These are phyloP conservation scores for Lipomyces kockii DNA, from an alignment of 805 yeast species.

Conservation along the genomic window DNA sequence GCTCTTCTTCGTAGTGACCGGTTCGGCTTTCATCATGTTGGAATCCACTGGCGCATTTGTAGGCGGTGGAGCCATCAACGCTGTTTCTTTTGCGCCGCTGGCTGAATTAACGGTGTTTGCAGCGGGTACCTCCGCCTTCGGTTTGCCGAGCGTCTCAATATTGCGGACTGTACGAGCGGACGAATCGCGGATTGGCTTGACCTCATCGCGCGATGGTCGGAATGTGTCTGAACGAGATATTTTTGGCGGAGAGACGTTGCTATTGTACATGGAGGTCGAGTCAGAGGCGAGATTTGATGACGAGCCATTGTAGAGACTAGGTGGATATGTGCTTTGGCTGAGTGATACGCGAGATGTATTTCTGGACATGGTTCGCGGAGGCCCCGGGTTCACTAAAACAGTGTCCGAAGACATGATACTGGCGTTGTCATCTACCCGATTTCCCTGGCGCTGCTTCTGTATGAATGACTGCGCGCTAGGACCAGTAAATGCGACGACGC, in stretches of 20 bases:
- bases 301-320: slow-evolving; percentile 11
- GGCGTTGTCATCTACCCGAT: slow-evolving; percentile 14
- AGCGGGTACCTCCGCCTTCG: slow-evolving; percentile 1
- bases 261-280: slow-evolving; percentile 4
- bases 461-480: slow-evolving; percentile 15
- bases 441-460: slow-evolving; percentile 23
- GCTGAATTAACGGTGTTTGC: slow-evolving; percentile 30
- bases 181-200: slow-evolving; percentile 2
- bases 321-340: background rate
- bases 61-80: slow-evolving; percentile 32
- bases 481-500: slow-evolving; percentile 29
- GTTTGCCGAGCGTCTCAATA: slow-evolving; percentile 27
- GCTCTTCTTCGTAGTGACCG: slow-evolving; percentile 19
- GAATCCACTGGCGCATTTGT: slow-evolving; percentile 13
- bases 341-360: slow-evolving; percentile 17
- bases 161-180: slow-evolving; percentile 20
- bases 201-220: slow-evolving; percentile 13
- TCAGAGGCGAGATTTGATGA: slow-evolving; percentile 16
- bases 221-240: slow-evolving; percentile 4
- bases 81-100: slow-evolving; percentile 31
- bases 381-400: slow-evolving; percentile 3
- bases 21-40: slow-evolving; percentile 11
- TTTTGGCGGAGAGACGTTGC: slow-evolving; percentile 4
- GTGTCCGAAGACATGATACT: slow-evolving; percentile 26
- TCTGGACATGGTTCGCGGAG: slow-evolving; percentile 4